Evolutionary conservation across 2,329 filamentous ascomycete species (phyloP), one percentile per base, ranked within the genome.

Genomic region (Colletotrichum nymphaeae): DNA sequence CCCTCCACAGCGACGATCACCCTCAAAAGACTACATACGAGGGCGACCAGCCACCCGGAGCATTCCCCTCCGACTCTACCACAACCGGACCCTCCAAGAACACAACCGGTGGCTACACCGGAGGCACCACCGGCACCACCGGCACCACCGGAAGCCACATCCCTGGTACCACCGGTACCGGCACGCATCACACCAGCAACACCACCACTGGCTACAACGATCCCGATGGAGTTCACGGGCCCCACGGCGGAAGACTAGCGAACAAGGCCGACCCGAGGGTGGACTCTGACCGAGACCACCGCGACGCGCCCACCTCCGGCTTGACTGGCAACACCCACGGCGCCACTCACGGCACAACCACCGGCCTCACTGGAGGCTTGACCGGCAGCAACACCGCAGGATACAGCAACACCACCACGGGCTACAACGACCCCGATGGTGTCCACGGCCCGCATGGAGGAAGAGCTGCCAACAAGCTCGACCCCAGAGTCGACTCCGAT

Each of bases 241-340:
- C 82, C 46, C 82, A 84, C 72, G 76, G 76, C 12, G 81, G 81
- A 24, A 83, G 83, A 32, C 46, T 81, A 8, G 78, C 78, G 42
- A 88, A 89, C 80, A 85, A 86, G 35, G 75, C 82, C 12, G 88
- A 89, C 74, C 87, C 87, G 24, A 81, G 86, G 22, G 82, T 87
- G 57, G 85, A 88, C 73, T 85, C 83, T 8, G 84, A 88, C 77
- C 80, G 84, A 24, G 83, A 84, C 75, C 55, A 78, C 74, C 60
- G 65, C n/a, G 65, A 35, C 3, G 52, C 53, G n/a, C 59, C 63
- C 1, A 49, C 64, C 9, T 62, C 72, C 26, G 67, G 74, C 14
- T 26, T 73, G 46, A 69, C 67, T 53, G 76, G 76, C 16, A 82
- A 76, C 8, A 75, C 74, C 42, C 19, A 49, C 19, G 42, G 42